phyloP scores from a whole-genome alignment of 2,329 filamentous ascomycete species.

The Diplodia sapinea region DNA sequence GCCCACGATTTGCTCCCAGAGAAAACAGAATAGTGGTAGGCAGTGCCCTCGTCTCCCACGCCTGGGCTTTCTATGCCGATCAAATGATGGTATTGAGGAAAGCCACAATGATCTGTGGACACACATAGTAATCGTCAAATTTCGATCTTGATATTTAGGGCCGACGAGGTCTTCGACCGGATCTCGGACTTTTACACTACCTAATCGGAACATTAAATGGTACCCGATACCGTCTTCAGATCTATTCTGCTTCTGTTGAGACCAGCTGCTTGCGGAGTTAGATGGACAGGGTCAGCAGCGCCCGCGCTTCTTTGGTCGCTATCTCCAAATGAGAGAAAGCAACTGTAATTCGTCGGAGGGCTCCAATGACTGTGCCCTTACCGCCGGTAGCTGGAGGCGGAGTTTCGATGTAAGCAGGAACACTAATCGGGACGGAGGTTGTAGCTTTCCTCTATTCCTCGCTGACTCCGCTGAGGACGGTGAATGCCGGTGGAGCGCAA shows the following conservation, averaged over 20 bases:
- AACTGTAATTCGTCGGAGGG: not conserved
- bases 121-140: no score
- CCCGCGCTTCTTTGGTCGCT: not conserved
- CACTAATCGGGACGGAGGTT: not conserved
- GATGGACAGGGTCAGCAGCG: not conserved
- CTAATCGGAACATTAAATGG: not conserved
- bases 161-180: not conserved
- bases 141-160: not conserved
- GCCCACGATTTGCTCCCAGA: not conserved
- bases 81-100: no score
- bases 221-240: not conserved
- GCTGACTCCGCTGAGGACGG: no score
- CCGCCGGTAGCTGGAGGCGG: not conserved
- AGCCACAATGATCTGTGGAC: no score
- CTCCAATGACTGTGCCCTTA: not conserved
- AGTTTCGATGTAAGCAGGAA: not conserved
- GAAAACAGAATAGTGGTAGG: not conserved
- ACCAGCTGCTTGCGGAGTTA: not conserved
- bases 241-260: not conserved
- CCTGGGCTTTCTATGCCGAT: no score
- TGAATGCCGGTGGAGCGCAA: no score
- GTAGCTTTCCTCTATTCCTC: not conserved
- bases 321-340: not conserved
- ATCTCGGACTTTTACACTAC: not conserved
- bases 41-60: no score